Evolutionary conservation across 192 early-diverging fungal species (phyloP), one percentile per base, ranked within the genome.

Genomic region (Linnemannia schmuckeri): DNA sequence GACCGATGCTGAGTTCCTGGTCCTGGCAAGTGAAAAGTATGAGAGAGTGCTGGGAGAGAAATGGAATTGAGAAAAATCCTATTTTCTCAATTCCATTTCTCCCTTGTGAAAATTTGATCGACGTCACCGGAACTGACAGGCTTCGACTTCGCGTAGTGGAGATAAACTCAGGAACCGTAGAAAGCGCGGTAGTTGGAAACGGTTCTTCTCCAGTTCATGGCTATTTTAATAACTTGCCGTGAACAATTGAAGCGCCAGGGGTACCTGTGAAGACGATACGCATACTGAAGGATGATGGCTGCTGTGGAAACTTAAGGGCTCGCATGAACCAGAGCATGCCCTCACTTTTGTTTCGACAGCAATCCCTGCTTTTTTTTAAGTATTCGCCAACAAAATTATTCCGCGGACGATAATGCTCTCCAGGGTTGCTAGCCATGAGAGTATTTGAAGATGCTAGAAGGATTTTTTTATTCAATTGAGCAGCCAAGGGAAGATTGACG

Each of bases 81-180:
- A n/a, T n/a, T n/a, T n/a, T n/a, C n/a, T n/a, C n/a, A n/a, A n/a
- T n/a, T n/a, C n/a, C n/a, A n/a, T n/a, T n/a, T n/a, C n/a, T n/a
- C n/a, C n/a, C n/a, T n/a, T n/a, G n/a, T n/a, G n/a, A n/a, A n/a
- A n/a, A 72, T 4, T 57, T 57, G 55, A 63, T 63, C 57, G 57
- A 66, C 61, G 61, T 66, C 61, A 66, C 61, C 61, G 61, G 27
- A 63, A 17, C n/a, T n/a, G n/a, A n/a, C n/a, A n/a, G n/a, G n/a
- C n/a, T n/a, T n/a, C n/a, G n/a, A n/a, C n/a, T n/a, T n/a, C n/a
- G n/a, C n/a, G n/a, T n/a, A n/a, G n/a, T 10, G 20, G 4, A 57
- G 8, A 57, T 9, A 63, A 63, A 27, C 27, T 30, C 57, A 63
- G 57, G 27, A n/a, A 63, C 57, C 47, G 47, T 49, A 63, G 57